phyloP scores from a whole-genome alignment of 352 stramenopile genomes.

The Phytophthora pinifolia region DNA sequence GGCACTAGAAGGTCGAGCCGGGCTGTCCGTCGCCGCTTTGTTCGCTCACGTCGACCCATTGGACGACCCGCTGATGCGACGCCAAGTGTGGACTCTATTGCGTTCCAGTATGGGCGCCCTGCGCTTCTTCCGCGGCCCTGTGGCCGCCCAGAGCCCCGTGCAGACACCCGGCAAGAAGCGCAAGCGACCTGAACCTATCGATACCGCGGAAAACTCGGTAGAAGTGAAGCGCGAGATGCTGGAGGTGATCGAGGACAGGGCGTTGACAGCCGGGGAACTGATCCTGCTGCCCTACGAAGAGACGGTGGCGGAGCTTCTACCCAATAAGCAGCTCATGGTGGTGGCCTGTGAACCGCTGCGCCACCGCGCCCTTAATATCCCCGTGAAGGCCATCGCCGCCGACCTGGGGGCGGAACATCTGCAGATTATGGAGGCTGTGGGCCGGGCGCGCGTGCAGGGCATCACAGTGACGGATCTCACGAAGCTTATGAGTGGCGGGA shows the following conservation, averaged over 20 bases:
- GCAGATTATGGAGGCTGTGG: slow-evolving; percentile 64
- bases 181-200: slow-evolving; percentile 35
- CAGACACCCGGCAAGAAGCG: slow-evolving; percentile 46
- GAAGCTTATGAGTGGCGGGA: slow-evolving; percentile 31
- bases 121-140: slow-evolving; percentile 45
- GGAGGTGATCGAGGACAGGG: background rate
- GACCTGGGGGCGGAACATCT: slow-evolving; percentile 68
- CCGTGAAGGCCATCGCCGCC: slow-evolving; percentile 55
- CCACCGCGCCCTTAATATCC: slow-evolving; percentile 68
- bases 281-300: slow-evolving; percentile 26
- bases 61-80: slow-evolving; percentile 42
- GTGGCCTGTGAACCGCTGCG: slow-evolving; percentile 69
- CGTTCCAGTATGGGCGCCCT: slow-evolving; percentile 42
- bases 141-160: background rate
- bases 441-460: slow-evolving; percentile 44
- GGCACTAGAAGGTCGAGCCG: slow-evolving; percentile 51
- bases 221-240: slow-evolving; percentile 29
- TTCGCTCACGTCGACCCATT: slow-evolving; percentile 46
- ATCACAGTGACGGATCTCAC: slow-evolving; percentile 58
- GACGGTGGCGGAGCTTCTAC: slow-evolving; percentile 4
- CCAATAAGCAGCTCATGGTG: slow-evolving; percentile 31
- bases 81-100: slow-evolving; percentile 57
- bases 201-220: slow-evolving; percentile 3
- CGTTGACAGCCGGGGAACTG: slow-evolving; percentile 17
- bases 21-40: slow-evolving; percentile 40